Evolutionary conservation across 306 rosid genomes (phyloP).

Genomic region (Inga oerstediana): DNA sequence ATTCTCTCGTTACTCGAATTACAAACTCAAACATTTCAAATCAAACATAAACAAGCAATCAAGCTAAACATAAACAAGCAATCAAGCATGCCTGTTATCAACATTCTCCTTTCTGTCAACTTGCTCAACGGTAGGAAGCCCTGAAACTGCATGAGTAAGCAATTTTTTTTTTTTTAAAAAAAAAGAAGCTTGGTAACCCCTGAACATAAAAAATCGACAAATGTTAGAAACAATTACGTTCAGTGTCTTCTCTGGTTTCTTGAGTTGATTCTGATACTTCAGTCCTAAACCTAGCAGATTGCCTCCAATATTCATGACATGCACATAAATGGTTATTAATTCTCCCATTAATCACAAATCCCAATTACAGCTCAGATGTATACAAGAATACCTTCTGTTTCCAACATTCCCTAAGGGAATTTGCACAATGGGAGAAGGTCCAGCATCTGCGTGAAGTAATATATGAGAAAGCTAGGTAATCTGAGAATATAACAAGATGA

Average conservation of each 20-base stretch:
- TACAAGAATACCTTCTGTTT: conserved; percentile 59
- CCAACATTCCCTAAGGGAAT: conserved; percentile 41
- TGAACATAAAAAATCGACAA: neutral
- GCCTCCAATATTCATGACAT: conserved; percentile 44
- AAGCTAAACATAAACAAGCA: neutral
- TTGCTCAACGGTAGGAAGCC: conserved; percentile 37
- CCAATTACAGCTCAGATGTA: conserved; percentile 16
- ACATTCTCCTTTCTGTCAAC: conserved; percentile 37
- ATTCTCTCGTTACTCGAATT: conserved; percentile 26
- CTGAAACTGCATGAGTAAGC: conserved; percentile 54
- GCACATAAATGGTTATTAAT: conserved; percentile 13
- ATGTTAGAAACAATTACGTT: conserved; percentile 28
- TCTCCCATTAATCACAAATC: conserved; percentile 27
- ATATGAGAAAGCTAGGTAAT: conserved; percentile 21
- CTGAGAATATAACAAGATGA: neutral
- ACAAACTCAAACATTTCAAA: conserved; percentile 28
- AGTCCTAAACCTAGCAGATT: conserved; percentile 52
- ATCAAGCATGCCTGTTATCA: conserved; percentile 58
- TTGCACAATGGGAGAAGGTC: conserved; percentile 39
- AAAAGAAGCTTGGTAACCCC: neutral
- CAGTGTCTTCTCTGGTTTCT: conserved; percentile 33
- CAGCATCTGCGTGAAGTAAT: conserved; percentile 53
- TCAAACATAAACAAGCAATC: neutral
- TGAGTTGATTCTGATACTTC: conserved; percentile 46
- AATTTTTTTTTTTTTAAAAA: neutral